Evolutionary conservation across 1,139 yeast species (phyloP), one percentile per base, ranked within the genome.

Genomic region (Hyphopichia buzzinii): DNA sequence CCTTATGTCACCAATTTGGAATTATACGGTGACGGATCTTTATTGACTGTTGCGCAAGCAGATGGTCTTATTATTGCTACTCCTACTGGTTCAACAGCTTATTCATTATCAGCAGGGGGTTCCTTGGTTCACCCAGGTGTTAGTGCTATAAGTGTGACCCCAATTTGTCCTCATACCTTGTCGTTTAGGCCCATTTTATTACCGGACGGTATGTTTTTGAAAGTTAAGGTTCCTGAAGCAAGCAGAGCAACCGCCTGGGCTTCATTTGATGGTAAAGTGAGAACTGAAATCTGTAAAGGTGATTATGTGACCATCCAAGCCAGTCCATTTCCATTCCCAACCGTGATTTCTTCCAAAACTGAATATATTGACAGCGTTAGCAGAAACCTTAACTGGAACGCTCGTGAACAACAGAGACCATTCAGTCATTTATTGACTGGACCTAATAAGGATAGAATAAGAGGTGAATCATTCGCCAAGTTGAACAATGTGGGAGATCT

Each of bases 41-140:
- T 87, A 27, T 65, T 87, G 39, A 87, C 96, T 0, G 83, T 86
- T 13, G 95, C 92, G 0, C 96, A 87, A 55, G 95, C 96, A 0
- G 96, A 88, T 57, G 96, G 96, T 0, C 61, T 88, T 22, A 87
- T 88, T 40, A 73, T 88, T 27, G 94, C 95, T 0, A 87, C 96
- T 0, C 96, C 96, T 4, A 88, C 96, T 0, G 96, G 96, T 0
- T 85, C 95, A 2, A 88, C 96, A 0, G 96, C 96, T 0, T 88
- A 88, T 55, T 85, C 95, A 1, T 65, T 88, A 26, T 83, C 94
- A 28, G 96, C 96, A 0, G 96, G 96, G 12, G 96, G 96, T 0
- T 81, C 95, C 0, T 68, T 88, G 35, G 94, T 88, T 2, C 95
- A 88, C 49, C 96, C 96, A 0, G 87, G 87, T 19, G 95, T 88